These are phyloP conservation scores for Antarctomyces pellizariae DNA, from an alignment of 495 filamentous ascomycete species.

Conservation along the genomic window DNA sequence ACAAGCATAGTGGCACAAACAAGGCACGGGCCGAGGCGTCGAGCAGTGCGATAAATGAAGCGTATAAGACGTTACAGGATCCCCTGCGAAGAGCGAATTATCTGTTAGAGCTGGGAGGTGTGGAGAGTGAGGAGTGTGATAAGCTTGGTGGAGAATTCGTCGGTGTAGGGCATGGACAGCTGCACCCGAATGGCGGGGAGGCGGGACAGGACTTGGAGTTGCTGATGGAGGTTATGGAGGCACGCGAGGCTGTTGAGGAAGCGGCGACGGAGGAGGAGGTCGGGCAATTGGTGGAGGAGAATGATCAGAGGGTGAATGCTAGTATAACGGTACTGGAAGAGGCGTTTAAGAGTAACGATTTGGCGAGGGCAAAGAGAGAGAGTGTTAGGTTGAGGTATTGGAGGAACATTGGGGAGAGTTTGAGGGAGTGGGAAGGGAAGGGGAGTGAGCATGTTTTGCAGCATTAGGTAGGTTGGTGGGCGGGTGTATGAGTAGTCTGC, in stretches of 20 bases:
- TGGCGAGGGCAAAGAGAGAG: conserved; percentile 41
- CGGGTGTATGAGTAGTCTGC: too few species aligned
- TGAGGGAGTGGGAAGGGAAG: conserved; percentile 63
- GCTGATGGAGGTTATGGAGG: conserved; percentile 72
- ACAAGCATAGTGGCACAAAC: conserved; percentile 31
- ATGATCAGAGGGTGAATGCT: conserved; percentile 37
- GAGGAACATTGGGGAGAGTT: conserved; percentile 62
- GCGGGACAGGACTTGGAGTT: conserved; percentile 46
- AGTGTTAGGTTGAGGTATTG: conserved; percentile 70
- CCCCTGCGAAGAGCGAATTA: conserved; percentile 72
- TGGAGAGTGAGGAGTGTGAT: conserved; percentile 63
- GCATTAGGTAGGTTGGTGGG: too few species aligned
- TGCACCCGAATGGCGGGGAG: too few species aligned
- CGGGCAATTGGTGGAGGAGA: conserved; percentile 32
- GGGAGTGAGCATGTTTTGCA: too few species aligned
- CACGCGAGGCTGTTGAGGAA: conserved; percentile 64
- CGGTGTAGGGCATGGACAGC: not conserved
- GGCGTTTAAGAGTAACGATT: conserved; percentile 42
- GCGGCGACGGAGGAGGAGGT: conserved; percentile 41
- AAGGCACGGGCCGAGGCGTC: conserved; percentile 45
- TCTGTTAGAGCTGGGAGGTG: conserved; percentile 41
- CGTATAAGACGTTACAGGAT: conserved; percentile 57
- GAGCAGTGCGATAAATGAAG: conserved; percentile 64
- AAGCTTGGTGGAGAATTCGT: too few species aligned
- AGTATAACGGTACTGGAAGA: conserved; percentile 33